Percentiles rank a stretch among this genome's conserved stretches.
These are phyloP conservation scores for Vaccinium macrocarpon DNA, from an alignment of 148 eudicot species.

Conservation along the genomic window DNA sequence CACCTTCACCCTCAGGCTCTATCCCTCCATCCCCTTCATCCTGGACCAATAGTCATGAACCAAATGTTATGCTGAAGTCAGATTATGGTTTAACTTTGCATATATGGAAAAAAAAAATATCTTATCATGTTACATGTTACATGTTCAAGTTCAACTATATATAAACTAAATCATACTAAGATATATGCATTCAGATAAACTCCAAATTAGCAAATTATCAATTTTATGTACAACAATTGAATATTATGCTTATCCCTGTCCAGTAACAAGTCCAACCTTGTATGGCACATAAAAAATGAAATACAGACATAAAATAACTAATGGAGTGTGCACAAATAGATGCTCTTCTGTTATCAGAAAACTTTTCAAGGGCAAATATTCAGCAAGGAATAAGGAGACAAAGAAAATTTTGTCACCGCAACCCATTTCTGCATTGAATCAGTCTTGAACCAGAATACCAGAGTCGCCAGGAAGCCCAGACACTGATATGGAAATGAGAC, in stretches of 20 bases:
- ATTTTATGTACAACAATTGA: neutral
- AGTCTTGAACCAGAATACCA: neutral
- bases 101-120: neutral
- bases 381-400: neutral
- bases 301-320: neutral
- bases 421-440: neutral
- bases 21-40: conserved; percentile 75
- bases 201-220: neutral
- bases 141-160: neutral
- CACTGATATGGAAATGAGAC: too few species aligned
- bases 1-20: conserved; percentile 73
- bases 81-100: neutral
- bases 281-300: neutral
- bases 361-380: neutral
- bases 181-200: neutral
- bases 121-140: neutral
- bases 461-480: neutral
- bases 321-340: neutral
- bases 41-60: conserved; percentile 29
- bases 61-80: neutral
- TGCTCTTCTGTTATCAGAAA: neutral
- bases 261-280: neutral
- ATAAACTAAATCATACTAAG: neutral
- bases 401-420: neutral
- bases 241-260: neutral